Conservation (phyloP, 441 rosid species). For the Populus hybrid region DNA sequence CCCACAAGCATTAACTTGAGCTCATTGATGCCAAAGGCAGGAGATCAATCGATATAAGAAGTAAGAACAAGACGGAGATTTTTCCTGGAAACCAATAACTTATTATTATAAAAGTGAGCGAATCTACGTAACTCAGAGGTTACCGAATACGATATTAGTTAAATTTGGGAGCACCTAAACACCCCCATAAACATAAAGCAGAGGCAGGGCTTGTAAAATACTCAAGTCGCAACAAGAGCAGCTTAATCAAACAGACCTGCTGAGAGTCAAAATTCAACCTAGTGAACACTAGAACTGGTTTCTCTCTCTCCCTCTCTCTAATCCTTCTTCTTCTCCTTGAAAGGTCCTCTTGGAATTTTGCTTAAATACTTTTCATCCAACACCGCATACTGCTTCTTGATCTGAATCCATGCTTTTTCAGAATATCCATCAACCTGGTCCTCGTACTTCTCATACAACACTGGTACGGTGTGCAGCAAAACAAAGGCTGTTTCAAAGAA, state of each 20-base stretch:
- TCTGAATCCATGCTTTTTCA: constrained; percentile 66
- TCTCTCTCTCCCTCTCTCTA: constrained; percentile 21
- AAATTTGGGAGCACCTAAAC: neutral
- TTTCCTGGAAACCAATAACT: neutral
- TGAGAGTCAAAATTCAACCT: neutral
- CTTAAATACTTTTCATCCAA: constrained; percentile 79
- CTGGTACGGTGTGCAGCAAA: constrained; percentile 74
- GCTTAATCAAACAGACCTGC: neutral
- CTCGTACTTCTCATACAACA: constrained; percentile 76
- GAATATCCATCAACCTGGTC: constrained; percentile 73
- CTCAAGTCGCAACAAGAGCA: neutral
- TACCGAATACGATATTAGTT: neutral
- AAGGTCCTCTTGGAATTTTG: constrained; percentile 74
- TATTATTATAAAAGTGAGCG: neutral
- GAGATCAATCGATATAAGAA: neutral
- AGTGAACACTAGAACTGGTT: neutral
- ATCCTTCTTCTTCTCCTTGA: constrained; percentile 56
- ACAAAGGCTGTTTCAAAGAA: constrained; percentile 51
- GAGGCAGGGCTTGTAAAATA: neutral
- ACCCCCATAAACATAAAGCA: neutral
- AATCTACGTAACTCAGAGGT: neutral
- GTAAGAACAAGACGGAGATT: neutral
- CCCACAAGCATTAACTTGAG: neutral
- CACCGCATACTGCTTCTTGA: constrained; percentile 74
- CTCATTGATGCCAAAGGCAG: neutral